Evolutionary conservation across 441 rosid species (phyloP).

Genomic region (Eugenia klotzschiana): DNA sequence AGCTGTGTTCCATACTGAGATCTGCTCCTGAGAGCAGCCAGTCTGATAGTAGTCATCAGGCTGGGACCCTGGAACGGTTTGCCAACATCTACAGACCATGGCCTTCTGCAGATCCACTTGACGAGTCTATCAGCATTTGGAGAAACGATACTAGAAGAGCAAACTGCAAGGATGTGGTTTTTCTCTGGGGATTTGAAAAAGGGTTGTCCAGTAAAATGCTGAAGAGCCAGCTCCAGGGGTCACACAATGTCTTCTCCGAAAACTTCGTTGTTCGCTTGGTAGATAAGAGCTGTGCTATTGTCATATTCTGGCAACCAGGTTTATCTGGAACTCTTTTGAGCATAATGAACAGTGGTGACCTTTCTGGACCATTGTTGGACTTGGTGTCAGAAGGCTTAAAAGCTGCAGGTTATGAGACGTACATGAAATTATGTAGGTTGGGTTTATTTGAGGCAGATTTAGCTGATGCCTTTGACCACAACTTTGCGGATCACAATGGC

Average conservation of each 20-base stretch:
- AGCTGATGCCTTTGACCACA: conserved; percentile 51
- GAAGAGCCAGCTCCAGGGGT: conserved; percentile 43
- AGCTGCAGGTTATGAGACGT: conserved; percentile 40
- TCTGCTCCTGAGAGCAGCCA: conserved; percentile 10
- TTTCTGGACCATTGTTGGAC: conserved; percentile 37
- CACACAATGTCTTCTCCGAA: conserved; percentile 26
- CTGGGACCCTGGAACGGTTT: conserved; percentile 16
- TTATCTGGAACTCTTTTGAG: conserved; percentile 28
- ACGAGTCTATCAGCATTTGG: conserved; percentile 43
- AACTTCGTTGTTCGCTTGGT: conserved; percentile 46
- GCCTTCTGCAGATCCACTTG: conserved; percentile 11
- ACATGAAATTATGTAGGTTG: conserved; percentile 43
- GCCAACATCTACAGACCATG: conserved; percentile 20
- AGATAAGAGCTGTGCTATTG: conserved; percentile 59
- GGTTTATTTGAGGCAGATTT: conserved; percentile 53
- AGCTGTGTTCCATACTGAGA: conserved; percentile 44
- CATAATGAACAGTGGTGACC: conserved; percentile 23
- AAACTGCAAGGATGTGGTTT: conserved; percentile 47
- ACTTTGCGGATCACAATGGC: conserved; percentile 15
- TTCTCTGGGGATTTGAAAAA: conserved; percentile 58
- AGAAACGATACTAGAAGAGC: conserved; percentile 34
- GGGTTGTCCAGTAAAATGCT: conserved; percentile 36
- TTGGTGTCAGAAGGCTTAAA: conserved; percentile 57
- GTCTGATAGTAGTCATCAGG: conserved; percentile 11
- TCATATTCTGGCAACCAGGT: conserved; percentile 50